These are phyloP conservation scores for Rhizopogon vulgaris DNA, from an alignment of 768 basidiomycete species.

Conservation along the genomic window DNA sequence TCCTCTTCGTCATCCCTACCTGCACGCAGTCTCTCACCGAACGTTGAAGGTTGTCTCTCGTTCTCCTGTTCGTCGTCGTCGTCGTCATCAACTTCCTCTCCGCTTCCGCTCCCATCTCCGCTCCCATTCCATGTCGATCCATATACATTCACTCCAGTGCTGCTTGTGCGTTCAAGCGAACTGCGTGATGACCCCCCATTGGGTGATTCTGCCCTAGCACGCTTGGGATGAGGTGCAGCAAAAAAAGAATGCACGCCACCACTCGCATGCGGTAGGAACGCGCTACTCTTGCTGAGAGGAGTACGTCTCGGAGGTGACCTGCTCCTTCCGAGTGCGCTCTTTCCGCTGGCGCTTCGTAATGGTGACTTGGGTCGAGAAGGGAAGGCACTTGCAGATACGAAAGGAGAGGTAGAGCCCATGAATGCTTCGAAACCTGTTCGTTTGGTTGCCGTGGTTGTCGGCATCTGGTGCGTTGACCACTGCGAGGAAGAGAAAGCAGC, in stretches of 20 bases:
- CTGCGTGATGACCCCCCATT: constrained; percentile 35
- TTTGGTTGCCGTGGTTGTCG: constrained; percentile 36
- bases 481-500: constrained; percentile 13
- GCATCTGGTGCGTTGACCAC: constrained; percentile 11
- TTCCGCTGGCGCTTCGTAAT: constrained; percentile 18
- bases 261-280: constrained; percentile 58
- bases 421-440: constrained; percentile 56
- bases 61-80: constrained; percentile 28
- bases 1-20: constrained; percentile 55
- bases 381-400: constrained; percentile 25
- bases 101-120: constrained; percentile 29
- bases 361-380: constrained; percentile 48
- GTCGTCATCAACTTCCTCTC: constrained; percentile 36
- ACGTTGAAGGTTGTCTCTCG: constrained; percentile 33
- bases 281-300: constrained; percentile 36
- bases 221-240: constrained; percentile 41
- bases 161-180: constrained; percentile 36
- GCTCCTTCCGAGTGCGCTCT: constrained; percentile 29
- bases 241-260: constrained; percentile 44
- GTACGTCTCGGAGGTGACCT: constrained; percentile 52
- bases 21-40: constrained; percentile 64
- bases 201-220: constrained; percentile 48
- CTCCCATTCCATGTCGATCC: constrained; percentile 34
- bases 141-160: constrained; percentile 18
- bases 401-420: constrained; percentile 45